Evolutionary conservation across 1,139 yeast species (phyloP), one percentile per base, ranked within the genome.

Genomic region (Yamadazyma spencermartinsiae): DNA sequence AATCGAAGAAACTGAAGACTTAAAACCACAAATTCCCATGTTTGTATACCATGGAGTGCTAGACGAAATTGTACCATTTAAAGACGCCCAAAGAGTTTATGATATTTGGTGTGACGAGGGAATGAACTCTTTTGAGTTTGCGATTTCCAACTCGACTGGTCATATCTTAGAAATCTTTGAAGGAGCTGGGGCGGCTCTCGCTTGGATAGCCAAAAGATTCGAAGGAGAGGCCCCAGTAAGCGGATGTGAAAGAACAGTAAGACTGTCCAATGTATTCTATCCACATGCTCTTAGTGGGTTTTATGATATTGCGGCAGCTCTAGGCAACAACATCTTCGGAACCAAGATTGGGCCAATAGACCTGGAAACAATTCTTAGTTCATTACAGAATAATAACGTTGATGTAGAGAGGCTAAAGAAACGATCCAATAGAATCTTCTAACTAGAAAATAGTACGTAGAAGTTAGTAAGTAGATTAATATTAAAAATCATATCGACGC

Each of bases 101-200:
- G 50, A 61, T n/a, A 49, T 47, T 19, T 66, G 67, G 63, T 65
- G 71, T 45, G 53, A 47, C 2, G 44, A 54, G 42, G 69, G 64
- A 1, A 55, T 60, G 12, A 36, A 42, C 4, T 60, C 65, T 0
- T 46, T 60, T 33, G 69, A 63, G 38, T 56, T 62, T 38, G 52
- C 60, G 2, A 52, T 52, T 5, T 55, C 62, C 18, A 36, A 46
- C 8, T 33, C 49, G 2, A 50, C 61, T 17, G 65, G 66, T 2
- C 69, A 63, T 41, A 40, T 58, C 20, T 39, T 54, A 6, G 66
- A 60, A 39, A 39, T 50, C 8, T 26, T 51, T 11, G 52, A 55
- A 32, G 68, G 68, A 6, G 44, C 50, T n/a, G 64, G 63, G 1
- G 65, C 67, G 0, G 68, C 61, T 8, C 37, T 61, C 8, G 45